phyloP scores from a whole-genome alignment of 2,329 filamentous ascomycete genomes.

The Daldinia sp. region DNA sequence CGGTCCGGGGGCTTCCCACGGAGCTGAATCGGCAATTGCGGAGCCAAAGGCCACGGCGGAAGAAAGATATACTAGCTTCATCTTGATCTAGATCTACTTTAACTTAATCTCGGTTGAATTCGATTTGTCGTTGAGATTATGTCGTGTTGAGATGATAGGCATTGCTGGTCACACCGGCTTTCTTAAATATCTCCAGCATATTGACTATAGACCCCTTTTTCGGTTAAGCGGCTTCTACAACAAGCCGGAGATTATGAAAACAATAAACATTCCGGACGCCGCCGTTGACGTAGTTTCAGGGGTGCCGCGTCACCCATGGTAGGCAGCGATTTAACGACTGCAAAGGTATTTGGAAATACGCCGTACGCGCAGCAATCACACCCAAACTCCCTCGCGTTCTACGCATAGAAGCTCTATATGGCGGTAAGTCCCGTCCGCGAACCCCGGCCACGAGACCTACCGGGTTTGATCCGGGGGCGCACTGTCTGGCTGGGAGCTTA shows the following conservation, averaged over 20 bases:
- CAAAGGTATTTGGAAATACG: not conserved
- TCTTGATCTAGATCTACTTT: slow-evolving; percentile 22
- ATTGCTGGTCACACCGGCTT: not conserved
- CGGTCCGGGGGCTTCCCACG: slow-evolving; percentile 26
- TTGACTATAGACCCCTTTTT: not conserved
- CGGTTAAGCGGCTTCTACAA: not conserved
- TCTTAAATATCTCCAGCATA: slow-evolving; percentile 6
- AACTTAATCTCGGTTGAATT: not conserved
- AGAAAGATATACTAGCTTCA: slow-evolving; percentile 25
- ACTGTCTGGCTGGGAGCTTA: too few species aligned
- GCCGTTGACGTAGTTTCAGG: not conserved
- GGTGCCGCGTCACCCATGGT: not conserved
- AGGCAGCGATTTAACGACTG: not conserved
- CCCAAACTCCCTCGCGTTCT: not conserved
- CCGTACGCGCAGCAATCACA: not conserved
- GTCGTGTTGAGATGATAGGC: not conserved
- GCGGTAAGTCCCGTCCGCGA: not conserved
- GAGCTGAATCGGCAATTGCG: slow-evolving; percentile 1
- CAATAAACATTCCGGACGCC: not conserved
- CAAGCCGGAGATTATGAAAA: not conserved
- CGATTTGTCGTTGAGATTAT: not conserved
- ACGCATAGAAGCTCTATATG: not conserved
- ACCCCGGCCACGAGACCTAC: not conserved
- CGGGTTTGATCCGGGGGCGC: not conserved
- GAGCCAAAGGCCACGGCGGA: slow-evolving; percentile 16